Percentiles rank a stretch among this genome's conserved stretches.
phyloP scores from a whole-genome alignment of 2,329 filamentous ascomycete genomes.

The Phialemonium atrogriseum region DNA sequence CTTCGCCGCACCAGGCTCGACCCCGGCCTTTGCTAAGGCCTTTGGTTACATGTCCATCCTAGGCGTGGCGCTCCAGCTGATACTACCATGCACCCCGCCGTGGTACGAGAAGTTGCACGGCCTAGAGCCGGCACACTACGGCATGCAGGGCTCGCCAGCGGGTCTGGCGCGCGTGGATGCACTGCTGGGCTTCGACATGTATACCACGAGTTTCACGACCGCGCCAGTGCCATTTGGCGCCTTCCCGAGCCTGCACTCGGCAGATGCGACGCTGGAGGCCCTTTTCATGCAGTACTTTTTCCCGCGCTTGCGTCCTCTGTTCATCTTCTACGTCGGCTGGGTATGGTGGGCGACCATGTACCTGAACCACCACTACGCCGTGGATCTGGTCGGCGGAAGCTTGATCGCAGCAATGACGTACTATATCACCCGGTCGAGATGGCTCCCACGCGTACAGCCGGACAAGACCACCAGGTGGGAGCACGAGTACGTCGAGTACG shows the following conservation, averaged over 20 bases:
- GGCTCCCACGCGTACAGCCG: conserved; percentile 71
- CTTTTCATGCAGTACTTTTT: conserved; percentile 92
- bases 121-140: conserved; percentile 83
- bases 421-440: conserved; percentile 72
- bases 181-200: conserved; percentile 85
- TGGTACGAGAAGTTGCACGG: conserved; percentile 97
- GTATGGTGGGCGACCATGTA: conserved; percentile 99
- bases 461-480: conserved; percentile 91
- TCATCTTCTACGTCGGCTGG: conserved; percentile 81
- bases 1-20: conserved; percentile 77
- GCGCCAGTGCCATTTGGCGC: conserved; percentile 91
- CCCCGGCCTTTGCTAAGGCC: conserved; percentile 74
- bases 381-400: conserved; percentile 81
- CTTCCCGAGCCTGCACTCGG: conserved; percentile 88
- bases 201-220: conserved; percentile 84
- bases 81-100: conserved; percentile 89
- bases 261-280: conserved; percentile 79
- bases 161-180: conserved; percentile 83
- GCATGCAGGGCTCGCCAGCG: conserved; percentile 81
- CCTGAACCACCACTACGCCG: conserved; percentile 91
- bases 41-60: conserved; percentile 91
- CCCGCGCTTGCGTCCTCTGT: conserved; percentile 70
- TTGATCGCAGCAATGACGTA: conserved; percentile 71
- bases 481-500: conserved; percentile 86
- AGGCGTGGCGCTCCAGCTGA: conserved; percentile 78